Evolutionary conservation across 176 grass and related monocot species (phyloP).

Genomic region (Oryza glumipatula): DNA sequence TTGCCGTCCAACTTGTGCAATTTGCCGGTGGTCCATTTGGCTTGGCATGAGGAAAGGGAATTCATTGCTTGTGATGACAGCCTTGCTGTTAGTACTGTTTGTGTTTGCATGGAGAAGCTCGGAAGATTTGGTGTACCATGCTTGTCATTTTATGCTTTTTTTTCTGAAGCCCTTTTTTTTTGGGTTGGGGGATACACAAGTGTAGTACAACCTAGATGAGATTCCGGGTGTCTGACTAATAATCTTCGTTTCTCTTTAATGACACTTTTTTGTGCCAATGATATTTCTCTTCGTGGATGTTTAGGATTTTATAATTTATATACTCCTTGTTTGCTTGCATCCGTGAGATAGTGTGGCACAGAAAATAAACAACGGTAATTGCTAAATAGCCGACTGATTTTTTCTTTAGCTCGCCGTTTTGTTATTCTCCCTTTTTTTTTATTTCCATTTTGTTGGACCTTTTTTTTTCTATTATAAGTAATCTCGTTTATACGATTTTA

Average conservation of each 20-base stretch:
- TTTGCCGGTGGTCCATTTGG: slow-evolving; percentile 19
- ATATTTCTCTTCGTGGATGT: too few species aligned
- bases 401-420: neutral
- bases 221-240: neutral
- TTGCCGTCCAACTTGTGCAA: slow-evolving; percentile 15
- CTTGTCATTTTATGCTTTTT: slow-evolving; percentile 21
- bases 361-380: too few species aligned
- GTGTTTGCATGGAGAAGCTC: neutral
- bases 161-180: neutral
- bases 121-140: slow-evolving; percentile 40
- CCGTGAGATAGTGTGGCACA: too few species aligned
- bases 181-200: neutral
- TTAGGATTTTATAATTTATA: too few species aligned
- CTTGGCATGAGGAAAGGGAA: neutral
- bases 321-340: too few species aligned
- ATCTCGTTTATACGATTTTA: neutral
- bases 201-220: neutral
- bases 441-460: neutral
- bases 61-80: slow-evolving; percentile 31
- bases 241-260: too few species aligned
- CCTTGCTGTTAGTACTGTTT: slow-evolving; percentile 4
- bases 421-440: neutral
- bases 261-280: too few species aligned
- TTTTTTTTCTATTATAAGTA: neutral
- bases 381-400: too few species aligned